These are phyloP conservation scores for Exserohilum rostratum DNA, from an alignment of 2,329 filamentous ascomycete genomes.

Conservation along the genomic window DNA sequence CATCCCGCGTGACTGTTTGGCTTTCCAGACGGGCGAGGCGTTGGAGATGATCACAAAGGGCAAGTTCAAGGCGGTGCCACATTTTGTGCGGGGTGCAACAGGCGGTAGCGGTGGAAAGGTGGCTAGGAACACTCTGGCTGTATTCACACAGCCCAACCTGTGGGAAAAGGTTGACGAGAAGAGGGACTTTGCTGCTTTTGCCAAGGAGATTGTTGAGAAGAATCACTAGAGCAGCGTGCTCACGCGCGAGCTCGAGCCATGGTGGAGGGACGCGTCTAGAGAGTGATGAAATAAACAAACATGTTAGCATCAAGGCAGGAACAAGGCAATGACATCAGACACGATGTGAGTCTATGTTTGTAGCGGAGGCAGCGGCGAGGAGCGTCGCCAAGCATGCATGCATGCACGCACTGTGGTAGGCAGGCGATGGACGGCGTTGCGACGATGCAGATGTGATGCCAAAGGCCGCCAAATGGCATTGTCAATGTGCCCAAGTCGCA, in stretches of 20 bases:
- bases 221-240: conserved; percentile 50
- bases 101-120: conserved; percentile 57
- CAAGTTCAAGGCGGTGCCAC: conserved; percentile 90
- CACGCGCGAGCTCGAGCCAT: too few species aligned
- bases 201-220: conserved; percentile 58
- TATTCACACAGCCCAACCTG: conserved; percentile 96
- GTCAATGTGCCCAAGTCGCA: background rate
- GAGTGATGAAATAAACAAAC: background rate
- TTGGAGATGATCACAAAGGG: conserved; percentile 90
- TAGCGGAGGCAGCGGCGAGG: too few species aligned
- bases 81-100: conserved; percentile 79
- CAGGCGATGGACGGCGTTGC: too few species aligned
- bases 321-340: background rate
- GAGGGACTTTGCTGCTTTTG: conserved; percentile 78
- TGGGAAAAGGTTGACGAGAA: conserved; percentile 76
- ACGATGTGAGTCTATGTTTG: too few species aligned
- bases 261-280: too few species aligned
- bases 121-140: conserved; percentile 81
- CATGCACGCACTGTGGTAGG: too few species aligned
- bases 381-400: too few species aligned
- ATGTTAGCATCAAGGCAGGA: background rate
- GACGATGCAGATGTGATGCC: too few species aligned
- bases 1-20: conserved; percentile 89
- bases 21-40: conserved; percentile 94
- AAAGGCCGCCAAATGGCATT: conserved; percentile 1